Conservation (phyloP, 768 basidiomycete genomes). For the Steccherinum ochraceum region DNA sequence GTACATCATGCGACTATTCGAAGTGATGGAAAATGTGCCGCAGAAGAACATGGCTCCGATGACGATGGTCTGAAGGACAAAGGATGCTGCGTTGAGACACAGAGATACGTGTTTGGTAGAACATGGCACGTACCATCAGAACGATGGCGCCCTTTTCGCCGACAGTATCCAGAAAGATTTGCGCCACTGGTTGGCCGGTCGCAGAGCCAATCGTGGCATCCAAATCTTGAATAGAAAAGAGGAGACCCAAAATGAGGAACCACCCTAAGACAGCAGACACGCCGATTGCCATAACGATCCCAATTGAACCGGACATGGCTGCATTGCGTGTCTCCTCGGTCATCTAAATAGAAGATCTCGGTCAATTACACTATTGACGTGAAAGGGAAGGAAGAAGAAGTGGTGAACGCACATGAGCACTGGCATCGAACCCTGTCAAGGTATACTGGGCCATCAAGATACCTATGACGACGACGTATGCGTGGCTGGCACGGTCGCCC, state of each 20-base stretch:
- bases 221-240: slow-evolving; percentile 75
- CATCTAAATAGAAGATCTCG: slow-evolving; percentile 37
- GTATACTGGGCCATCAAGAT: slow-evolving; percentile 77
- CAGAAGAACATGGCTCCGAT: slow-evolving; percentile 74
- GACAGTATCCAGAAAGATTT: slow-evolving; percentile 74
- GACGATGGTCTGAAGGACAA: slow-evolving; percentile 46
- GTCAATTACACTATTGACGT: not conserved
- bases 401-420: slow-evolving; percentile 48
- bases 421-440: slow-evolving; percentile 70
- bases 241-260: slow-evolving; percentile 65
- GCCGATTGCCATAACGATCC: slow-evolving; percentile 66
- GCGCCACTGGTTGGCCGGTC: slow-evolving; percentile 68
- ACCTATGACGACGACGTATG: slow-evolving; percentile 67
- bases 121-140: slow-evolving; percentile 50
- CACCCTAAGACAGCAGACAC: slow-evolving; percentile 69
- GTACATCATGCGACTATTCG: slow-evolving; percentile 81
- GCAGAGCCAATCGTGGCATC: slow-evolving; percentile 42
- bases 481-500: slow-evolving; percentile 59
- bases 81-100: not conserved
- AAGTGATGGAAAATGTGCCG: slow-evolving; percentile 72
- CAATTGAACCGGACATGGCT: slow-evolving; percentile 56
- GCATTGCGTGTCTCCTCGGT: slow-evolving; percentile 70
- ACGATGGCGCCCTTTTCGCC: slow-evolving; percentile 70
- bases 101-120: too few species aligned
- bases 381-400: too few species aligned